Percentiles rank a stretch among this genome's conserved stretches.
Conservation (phyloP, 2,329 filamentous ascomycete species). For the Lasiodiplodia hormozganensis region DNA sequence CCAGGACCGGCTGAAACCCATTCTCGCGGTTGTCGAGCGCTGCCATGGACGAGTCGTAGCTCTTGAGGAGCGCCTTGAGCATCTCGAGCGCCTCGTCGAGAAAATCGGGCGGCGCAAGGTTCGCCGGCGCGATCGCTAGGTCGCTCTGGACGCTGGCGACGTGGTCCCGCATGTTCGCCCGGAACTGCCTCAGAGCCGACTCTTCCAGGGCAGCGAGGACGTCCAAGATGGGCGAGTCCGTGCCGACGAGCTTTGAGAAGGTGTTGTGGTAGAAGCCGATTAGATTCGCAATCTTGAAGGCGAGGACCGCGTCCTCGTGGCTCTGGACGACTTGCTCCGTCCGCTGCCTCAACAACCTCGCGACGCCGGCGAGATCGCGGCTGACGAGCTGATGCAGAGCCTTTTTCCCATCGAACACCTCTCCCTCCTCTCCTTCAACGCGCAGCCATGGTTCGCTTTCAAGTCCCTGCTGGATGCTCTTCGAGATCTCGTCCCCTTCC, state of each 20-base stretch:
- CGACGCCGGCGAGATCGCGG: conserved; percentile 80
- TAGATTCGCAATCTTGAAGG: conserved; percentile 89
- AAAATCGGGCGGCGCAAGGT: conserved; percentile 81
- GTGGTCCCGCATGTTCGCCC: conserved; percentile 79
- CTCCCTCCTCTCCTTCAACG: conserved; percentile 48
- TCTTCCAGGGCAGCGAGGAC: conserved; percentile 73
- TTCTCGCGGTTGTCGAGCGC: conserved; percentile 62
- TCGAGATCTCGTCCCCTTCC: conserved; percentile 86
- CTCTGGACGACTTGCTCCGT: conserved; percentile 91
- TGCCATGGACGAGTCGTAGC: conserved; percentile 81
- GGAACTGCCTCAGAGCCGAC: conserved; percentile 83
- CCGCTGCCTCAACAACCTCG: conserved; percentile 83
- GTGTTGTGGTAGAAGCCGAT: conserved; percentile 88
- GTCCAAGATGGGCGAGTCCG: conserved; percentile 72
- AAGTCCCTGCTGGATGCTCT: conserved; percentile 78
- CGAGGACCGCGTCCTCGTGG: conserved; percentile 86
- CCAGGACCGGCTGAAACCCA: conserved; percentile 77
- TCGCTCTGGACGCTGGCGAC: conserved; percentile 77
- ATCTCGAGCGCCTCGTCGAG: conserved; percentile 80
- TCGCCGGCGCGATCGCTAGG: conserved; percentile 71
- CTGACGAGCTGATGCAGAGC: conserved; percentile 87
- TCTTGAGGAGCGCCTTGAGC: conserved; percentile 79
- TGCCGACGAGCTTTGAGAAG: conserved; percentile 78
- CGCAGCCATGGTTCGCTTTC: conserved; percentile 86
- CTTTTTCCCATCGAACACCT: conserved; percentile 78